A percentile compares a stretch with the other conserved stretches of the same genome.
Evolutionary conservation across 2,329 filamentous ascomycete genomes (phyloP).

Genomic region (Xylaria sp.): DNA sequence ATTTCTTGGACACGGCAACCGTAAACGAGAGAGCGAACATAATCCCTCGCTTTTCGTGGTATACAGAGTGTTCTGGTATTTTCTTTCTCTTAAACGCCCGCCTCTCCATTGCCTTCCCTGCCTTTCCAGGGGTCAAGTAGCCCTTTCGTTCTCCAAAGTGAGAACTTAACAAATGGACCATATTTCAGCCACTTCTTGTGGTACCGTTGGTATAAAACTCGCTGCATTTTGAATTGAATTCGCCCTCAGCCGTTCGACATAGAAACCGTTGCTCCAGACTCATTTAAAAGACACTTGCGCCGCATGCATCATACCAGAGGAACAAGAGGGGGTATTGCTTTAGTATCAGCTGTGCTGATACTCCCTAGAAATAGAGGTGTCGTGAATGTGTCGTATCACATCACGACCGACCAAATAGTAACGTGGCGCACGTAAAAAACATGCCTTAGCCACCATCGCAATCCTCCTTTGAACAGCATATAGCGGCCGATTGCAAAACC

Average conservation of each 20-base stretch:
- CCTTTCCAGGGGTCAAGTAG: constrained; percentile 15
- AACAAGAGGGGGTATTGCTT: constrained; percentile 24
- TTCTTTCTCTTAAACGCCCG: constrained; percentile 29
- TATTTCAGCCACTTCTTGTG: constrained; percentile 13
- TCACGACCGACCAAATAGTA: constrained; percentile 7
- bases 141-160: constrained; percentile 3
- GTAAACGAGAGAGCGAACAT: constrained; percentile 1
- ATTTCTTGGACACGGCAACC: not conserved
- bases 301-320: constrained; percentile 23
- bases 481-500: not conserved
- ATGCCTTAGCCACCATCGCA: not conserved
- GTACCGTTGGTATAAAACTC: constrained; percentile 30
- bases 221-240: constrained; percentile 29
- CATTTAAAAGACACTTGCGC: constrained; percentile 30
- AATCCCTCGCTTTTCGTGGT: constrained; percentile 20
- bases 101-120: constrained; percentile 18
- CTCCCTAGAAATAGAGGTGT: constrained; percentile 13
- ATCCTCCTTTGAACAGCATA: constrained; percentile 3
- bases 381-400: constrained; percentile 10
- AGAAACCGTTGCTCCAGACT: constrained; percentile 23
- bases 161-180: constrained; percentile 7
- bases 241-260: constrained; percentile 9
- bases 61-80: constrained; percentile 31
- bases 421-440: not conserved
- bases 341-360: not conserved